phyloP scores from a whole-genome alignment of 164 flowering plant species.

The Annona cherimola region DNA sequence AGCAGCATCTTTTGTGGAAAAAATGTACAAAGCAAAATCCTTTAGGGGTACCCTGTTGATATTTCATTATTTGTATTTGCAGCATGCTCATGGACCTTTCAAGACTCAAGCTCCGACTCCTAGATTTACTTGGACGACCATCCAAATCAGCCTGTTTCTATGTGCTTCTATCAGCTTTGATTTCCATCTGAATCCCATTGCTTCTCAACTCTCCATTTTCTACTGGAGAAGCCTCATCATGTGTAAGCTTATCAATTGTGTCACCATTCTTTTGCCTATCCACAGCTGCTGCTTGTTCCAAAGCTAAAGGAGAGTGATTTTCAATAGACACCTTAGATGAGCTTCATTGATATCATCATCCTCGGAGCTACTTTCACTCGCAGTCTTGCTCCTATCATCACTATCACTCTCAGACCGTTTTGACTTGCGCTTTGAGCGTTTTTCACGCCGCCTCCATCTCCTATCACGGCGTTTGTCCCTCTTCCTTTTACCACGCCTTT shows the following conservation, averaged over 20 bases:
- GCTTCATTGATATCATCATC: constrained; percentile 31
- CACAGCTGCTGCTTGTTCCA: constrained; percentile 29
- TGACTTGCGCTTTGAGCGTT: constrained; percentile 62
- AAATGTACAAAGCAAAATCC: no score
- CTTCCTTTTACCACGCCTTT: constrained; percentile 46
- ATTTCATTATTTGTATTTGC: no score
- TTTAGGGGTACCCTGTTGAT: no score
- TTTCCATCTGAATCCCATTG: constrained; percentile 52
- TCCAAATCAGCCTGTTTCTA: constrained; percentile 72
- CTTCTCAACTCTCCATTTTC: constrained; percentile 67
- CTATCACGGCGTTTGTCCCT: constrained; percentile 65
- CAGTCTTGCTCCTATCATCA: constrained; percentile 45
- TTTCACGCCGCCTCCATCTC: constrained; percentile 63
- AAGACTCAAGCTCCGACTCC: constrained; percentile 87
- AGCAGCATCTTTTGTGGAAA: no score
- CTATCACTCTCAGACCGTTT: constrained; percentile 67
- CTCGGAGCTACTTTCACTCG: constrained; percentile 40
- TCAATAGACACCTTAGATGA: constrained; percentile 20
- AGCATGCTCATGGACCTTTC: constrained; percentile 45
- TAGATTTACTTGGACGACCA: constrained; percentile 75
- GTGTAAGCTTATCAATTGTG: constrained; percentile 25
- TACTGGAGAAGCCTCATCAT: constrained; percentile 34
- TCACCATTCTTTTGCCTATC: constrained; percentile 34
- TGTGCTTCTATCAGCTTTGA: constrained; percentile 39
- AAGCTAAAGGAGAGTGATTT: constrained; percentile 25